Base-by-base conservation (phyloP, 768 basidiomycete species). In the Suillus brevipes region DNA sequence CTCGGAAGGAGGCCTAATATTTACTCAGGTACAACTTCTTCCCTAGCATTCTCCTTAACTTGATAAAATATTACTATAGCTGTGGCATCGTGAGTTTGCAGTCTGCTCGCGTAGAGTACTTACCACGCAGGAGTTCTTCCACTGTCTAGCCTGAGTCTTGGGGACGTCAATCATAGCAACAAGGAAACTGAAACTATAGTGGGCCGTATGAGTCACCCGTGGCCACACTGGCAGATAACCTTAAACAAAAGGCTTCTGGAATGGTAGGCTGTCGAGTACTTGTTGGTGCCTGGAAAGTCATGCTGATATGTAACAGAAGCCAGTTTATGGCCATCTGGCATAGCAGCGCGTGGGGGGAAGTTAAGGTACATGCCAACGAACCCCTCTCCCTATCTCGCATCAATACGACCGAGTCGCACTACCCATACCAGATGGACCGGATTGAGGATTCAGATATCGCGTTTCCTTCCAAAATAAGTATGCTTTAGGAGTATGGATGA, bases 311-410 rank as follows among this genome's bases (percentile, higher is more conserved):
- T 50, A 50, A 23, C 53, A 49, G 10, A 38, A 82, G 80, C 79
- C 81, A 16, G 81, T 83, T 10, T 82, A 80, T 53, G 73, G 2
- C 82, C 83, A 14, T 83, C 82, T 20, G 78, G 80, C 28, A 80
- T 83, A 37, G 63, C 78, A 25, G 81, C 82, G 6, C 73, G 80
- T 34, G 79, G 80, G 3, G 78, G 79, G 12, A 79, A 76, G 64
- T 83, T 82, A 66, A 74, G 79, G 50, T 31, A 31, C 36, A 42
- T 49, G 40, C 5, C 31, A 31, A 31, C 31, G 31, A 31, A 31
- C 18, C 42, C 42, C 42, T 9, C 18, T 42, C 42, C 42, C 42
- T 7, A 18, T 42, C 42, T 40, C 14, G 40, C 40, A 40, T 40
- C 14, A 16, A 4, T 40, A 40, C 40, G 40, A 4, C 31, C 31